Percentiles rank a stretch among this genome's conserved stretches.
phyloP scores from a whole-genome alignment of 225 moss, liverwort and hornwort species.

The Marchantia paleacea region DNA sequence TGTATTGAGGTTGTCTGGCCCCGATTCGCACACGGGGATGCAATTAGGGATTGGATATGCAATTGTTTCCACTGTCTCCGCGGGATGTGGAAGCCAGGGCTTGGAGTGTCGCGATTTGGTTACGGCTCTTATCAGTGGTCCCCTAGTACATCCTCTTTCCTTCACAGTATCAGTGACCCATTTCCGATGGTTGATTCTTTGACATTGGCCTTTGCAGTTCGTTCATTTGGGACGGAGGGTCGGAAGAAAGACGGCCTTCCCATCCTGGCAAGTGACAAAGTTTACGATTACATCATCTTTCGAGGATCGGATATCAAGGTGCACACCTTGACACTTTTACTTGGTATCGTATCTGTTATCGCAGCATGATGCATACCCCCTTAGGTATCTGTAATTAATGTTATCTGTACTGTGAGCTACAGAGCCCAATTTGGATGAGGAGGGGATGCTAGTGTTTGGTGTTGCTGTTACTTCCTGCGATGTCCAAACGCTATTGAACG shows the following conservation, averaged over 20 bases:
- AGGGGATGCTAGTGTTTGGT: not conserved
- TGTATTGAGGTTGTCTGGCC: not conserved
- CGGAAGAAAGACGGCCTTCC: slow-evolving; percentile 99
- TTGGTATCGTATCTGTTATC: not conserved
- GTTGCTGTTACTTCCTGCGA: not conserved
- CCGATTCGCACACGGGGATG: slow-evolving; percentile 20
- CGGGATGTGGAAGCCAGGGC: not conserved
- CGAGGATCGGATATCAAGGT: slow-evolving; percentile 99
- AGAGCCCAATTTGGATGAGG: not conserved
- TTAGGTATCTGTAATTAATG: not conserved
- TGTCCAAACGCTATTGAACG: not conserved
- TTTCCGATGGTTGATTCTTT: slow-evolving; percentile 23
- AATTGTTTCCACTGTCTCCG: not conserved
- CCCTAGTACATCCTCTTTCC: not conserved
- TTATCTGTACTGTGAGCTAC: not conserved
- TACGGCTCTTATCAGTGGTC: not conserved
- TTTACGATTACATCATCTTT: slow-evolving; percentile 97
- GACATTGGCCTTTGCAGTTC: slow-evolving; percentile 56
- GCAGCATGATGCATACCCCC: not conserved
- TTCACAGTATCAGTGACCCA: too few species aligned
- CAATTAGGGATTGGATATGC: slow-evolving; percentile 17
- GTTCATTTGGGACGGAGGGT: slow-evolving; percentile 96
- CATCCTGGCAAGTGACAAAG: slow-evolving; percentile 97
- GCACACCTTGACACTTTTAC: slow-evolving; percentile 23
- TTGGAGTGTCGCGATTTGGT: not conserved